Conservation (phyloP, 257 asterid species). For the Avicennia marina region DNA sequence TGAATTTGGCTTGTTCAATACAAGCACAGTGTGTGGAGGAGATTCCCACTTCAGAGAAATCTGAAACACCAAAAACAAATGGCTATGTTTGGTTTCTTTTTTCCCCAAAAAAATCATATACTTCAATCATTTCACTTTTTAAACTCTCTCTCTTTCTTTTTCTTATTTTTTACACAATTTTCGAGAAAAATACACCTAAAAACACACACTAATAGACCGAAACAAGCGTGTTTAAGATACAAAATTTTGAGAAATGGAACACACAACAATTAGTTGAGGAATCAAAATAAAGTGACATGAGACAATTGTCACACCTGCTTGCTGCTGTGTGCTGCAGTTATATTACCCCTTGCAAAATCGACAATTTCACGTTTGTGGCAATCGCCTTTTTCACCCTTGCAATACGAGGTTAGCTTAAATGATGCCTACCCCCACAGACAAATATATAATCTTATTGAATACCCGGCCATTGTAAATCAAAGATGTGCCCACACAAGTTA, state of each 20-base stretch:
- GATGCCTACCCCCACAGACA: slow-evolving; percentile 55
- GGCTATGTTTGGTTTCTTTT: too few relatives aligned
- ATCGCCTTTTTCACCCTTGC: slow-evolving; percentile 86
- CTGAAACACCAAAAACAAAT: slow-evolving; percentile 18
- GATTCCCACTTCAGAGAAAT: slow-evolving; percentile 68
- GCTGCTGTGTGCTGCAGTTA: slow-evolving; percentile 91
- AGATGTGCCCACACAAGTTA: too few relatives aligned
- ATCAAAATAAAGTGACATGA: slow-evolving; percentile 9
- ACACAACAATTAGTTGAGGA: not conserved
- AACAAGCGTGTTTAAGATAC: too few relatives aligned
- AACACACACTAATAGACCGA: too few relatives aligned
- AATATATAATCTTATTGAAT: slow-evolving; percentile 2
- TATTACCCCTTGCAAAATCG: slow-evolving; percentile 89
- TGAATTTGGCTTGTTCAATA: slow-evolving; percentile 68
- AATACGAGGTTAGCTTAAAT: slow-evolving; percentile 86
- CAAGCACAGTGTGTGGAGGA: slow-evolving; percentile 62
- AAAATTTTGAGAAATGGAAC: not conserved
- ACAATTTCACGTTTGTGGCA: slow-evolving; percentile 90
- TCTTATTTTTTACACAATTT: too few relatives aligned
- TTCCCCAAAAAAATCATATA: too few relatives aligned
- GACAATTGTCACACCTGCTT: slow-evolving; percentile 53
- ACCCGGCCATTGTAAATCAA: not conserved
- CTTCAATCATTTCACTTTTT: too few relatives aligned
- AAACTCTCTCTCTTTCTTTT: too few relatives aligned
- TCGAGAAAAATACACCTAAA: too few relatives aligned